A percentile compares a stretch with the other conserved stretches of the same genome.
phyloP scores from a whole-genome alignment of 768 basidiomycete genomes.

The Amanita rubescens region DNA sequence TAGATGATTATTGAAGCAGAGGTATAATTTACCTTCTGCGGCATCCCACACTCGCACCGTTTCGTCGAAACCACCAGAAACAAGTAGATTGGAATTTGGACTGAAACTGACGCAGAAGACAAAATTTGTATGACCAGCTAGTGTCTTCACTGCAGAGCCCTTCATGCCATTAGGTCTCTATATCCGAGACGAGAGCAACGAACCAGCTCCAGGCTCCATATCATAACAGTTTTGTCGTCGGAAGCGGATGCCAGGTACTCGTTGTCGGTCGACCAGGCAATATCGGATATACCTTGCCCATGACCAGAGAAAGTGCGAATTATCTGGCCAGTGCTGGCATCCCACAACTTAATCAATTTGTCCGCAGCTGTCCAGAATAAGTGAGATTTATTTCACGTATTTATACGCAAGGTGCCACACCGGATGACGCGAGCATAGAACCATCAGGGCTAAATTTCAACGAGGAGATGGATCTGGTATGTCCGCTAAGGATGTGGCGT shows the following conservation, averaged over 20 bases:
- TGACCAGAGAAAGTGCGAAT: conserved; percentile 70
- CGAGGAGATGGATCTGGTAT: conserved; percentile 73
- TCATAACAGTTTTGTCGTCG: conserved; percentile 83
- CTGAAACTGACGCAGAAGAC: conserved; percentile 94
- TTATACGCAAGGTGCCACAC: conserved; percentile 37
- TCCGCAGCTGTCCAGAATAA: conserved; percentile 61
- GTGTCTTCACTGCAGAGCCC: conserved; percentile 53
- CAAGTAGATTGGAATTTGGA: conserved; percentile 83
- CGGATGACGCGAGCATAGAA: conserved; percentile 70
- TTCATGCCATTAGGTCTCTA: conserved; percentile 19
- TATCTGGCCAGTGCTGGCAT: conserved; percentile 63
- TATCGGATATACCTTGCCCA: conserved; percentile 78
- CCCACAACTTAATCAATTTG: conserved; percentile 78
- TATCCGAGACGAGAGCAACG: conserved; percentile 8
- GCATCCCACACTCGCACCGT: conserved; percentile 97
- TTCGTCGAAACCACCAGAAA: conserved; percentile 93
- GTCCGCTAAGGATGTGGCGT: conserved; percentile 68
- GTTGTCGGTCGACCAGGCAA: conserved; percentile 83
- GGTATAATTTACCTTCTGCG: conserved; percentile 56
- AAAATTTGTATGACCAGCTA: conserved; percentile 87
- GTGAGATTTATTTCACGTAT: conserved; percentile 13
- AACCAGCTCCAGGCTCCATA: conserved; percentile 77
- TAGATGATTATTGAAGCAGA: neutral
- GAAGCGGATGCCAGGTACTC: conserved; percentile 86
- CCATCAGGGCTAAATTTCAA: conserved; percentile 90